Percentiles rank a stretch among this genome's conserved stretches.
Evolutionary conservation across 2,329 filamentous ascomycete genomes (phyloP).

Genomic region (Colletotrichum sp.): DNA sequence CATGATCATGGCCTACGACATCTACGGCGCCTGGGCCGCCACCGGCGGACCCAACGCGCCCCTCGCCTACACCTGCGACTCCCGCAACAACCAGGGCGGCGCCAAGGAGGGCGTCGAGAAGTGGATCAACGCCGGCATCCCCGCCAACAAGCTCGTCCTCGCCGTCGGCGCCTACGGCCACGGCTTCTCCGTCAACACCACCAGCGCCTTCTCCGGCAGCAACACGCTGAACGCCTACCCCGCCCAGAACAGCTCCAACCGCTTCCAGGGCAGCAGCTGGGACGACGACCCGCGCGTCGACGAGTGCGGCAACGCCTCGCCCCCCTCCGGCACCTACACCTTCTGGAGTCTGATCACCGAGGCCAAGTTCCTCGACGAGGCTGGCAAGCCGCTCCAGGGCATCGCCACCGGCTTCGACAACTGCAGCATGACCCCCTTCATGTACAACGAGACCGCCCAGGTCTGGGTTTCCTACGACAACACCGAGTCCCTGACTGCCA

Average conservation of each 20-base stretch:
- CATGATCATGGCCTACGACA: constrained; percentile 21
- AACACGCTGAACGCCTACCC: constrained; percentile 15
- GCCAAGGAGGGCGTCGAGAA: constrained; percentile 14
- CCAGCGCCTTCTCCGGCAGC: constrained; percentile 3
- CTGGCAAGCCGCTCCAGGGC: neutral
- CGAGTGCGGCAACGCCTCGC: constrained; percentile 11
- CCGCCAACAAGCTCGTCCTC: constrained; percentile 14
- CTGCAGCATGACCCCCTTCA: constrained; percentile 16
- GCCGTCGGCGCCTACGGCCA: constrained; percentile 17
- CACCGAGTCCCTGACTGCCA: neutral
- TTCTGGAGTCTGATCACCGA: constrained; percentile 15
- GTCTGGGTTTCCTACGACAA: constrained; percentile 21
- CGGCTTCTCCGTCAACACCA: constrained; percentile 18
- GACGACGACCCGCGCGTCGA: constrained; percentile 15
- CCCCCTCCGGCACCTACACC: constrained; percentile 10
- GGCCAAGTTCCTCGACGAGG: constrained; percentile 12
- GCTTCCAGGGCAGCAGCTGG: constrained; percentile 21
- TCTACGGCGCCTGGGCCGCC: constrained; percentile 13
- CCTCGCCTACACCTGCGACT: constrained; percentile 3
- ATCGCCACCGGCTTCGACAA: constrained; percentile 9
- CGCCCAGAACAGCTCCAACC: constrained; percentile 13
- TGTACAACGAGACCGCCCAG: constrained; percentile 8
- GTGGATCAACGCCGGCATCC: constrained; percentile 12
- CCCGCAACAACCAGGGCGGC: constrained; percentile 19
- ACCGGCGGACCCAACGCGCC: constrained; percentile 16